phyloP scores from a whole-genome alignment of 2,329 filamentous ascomycete species.

The Diaporthe citri region DNA sequence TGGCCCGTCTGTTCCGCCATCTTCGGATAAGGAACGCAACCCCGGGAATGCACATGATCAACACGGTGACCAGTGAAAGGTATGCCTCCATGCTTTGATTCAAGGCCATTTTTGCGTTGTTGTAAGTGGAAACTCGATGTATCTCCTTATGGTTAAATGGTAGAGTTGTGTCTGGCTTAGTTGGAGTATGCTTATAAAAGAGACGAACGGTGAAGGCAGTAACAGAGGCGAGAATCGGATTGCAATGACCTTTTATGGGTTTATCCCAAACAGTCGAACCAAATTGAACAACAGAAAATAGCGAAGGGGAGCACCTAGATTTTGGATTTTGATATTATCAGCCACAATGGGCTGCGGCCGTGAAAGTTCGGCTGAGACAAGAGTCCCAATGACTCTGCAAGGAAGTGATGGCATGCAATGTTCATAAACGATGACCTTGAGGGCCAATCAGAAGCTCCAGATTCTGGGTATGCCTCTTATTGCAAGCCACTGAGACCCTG shows the following conservation, averaged over 20 bases:
- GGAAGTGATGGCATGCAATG: neutral
- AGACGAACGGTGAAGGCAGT: too few relatives aligned
- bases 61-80: neutral
- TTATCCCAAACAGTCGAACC: neutral
- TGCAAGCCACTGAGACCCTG: neutral
- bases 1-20: neutral
- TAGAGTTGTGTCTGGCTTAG: neutral
- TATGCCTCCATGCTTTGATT: neutral
- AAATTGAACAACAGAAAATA: neutral
- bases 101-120: neutral
- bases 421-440: neutral
- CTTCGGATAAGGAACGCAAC: neutral
- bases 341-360: neutral
- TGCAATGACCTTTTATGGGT: neutral
- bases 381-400: too few relatives aligned
- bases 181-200: neutral
- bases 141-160: neutral
- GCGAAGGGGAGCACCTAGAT: neutral
- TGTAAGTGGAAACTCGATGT: too few relatives aligned
- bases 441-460: neutral
- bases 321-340: neutral
- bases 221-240: neutral
- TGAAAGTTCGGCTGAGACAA: neutral
- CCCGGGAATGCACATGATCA: slow-evolving; percentile 1
- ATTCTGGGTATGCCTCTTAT: neutral